These are phyloP conservation scores for Zychaea mexicana DNA, from an alignment of 371 early-diverging fungal species.

Conservation along the genomic window DNA sequence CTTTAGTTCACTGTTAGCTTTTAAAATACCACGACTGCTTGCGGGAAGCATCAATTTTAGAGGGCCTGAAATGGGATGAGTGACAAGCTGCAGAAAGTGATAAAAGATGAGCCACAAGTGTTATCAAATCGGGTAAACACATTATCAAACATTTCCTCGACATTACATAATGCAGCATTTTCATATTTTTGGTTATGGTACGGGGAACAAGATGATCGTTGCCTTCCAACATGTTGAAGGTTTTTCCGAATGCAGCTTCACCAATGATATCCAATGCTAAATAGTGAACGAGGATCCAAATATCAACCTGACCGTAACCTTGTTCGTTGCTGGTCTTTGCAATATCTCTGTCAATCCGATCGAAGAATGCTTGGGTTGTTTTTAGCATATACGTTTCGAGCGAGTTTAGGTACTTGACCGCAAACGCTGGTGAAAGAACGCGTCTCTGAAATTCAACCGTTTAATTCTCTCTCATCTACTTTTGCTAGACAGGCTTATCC, in stretches of 20 bases:
- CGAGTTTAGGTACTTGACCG: constrained; percentile 38
- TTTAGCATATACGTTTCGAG: constrained; percentile 37
- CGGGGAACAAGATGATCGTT: constrained; percentile 37
- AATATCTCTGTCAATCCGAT: constrained; percentile 20
- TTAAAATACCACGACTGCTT: background rate
- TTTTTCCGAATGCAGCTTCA: constrained; percentile 33
- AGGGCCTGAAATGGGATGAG: background rate
- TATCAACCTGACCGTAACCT: constrained; percentile 27
- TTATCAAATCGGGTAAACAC: background rate
- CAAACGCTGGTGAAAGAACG: constrained; percentile 46
- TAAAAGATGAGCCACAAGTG: too few species aligned
- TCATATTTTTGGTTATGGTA: constrained; percentile 9
- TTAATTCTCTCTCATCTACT: background rate
- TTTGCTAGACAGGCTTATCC: background rate
- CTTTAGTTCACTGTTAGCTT: background rate
- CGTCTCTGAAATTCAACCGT: constrained; percentile 25
- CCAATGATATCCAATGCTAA: constrained; percentile 51
- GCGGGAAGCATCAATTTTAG: background rate
- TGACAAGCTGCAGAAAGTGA: too few species aligned
- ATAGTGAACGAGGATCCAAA: constrained; percentile 35
- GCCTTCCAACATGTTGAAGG: constrained; percentile 49
- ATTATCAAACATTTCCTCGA: background rate
- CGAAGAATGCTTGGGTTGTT: constrained; percentile 17
- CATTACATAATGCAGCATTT: background rate
- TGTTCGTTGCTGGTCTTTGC: background rate